Evolutionary conservation across 129 eudicot genomes (phyloP), one percentile per base, ranked within the genome.

Genomic region (Artemisia argyi): DNA sequence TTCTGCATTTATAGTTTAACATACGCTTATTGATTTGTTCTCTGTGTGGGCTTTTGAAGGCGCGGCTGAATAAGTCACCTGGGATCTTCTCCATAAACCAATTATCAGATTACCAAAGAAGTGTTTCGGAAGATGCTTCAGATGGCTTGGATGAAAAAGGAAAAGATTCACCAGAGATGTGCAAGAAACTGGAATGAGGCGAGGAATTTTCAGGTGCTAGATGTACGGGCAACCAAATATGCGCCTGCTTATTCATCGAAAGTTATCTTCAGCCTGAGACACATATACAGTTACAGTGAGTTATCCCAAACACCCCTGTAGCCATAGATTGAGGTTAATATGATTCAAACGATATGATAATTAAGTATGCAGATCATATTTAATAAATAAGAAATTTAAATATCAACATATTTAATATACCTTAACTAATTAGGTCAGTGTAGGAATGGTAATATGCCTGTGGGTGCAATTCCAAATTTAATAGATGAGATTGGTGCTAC

Each of bases 61-160:
- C 44, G 48, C 71, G 46, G 44, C 46, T n/a, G 20, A 73, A 17
- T 47, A 68, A 26, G 61, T 0, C 91, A 73, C 60, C 74, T 79
- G 89, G 87, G 88, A 20, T 81, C 98, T 22, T 77, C 89, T 52
- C 96, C 96, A 0, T 88, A 92, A 50, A 89, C 89, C 82, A 81
- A 90, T 4, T 86, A 87, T 1, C 87, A 96, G 79, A 90, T 4
- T 86, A 87, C 2, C 87, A 96, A 96, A 79, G 82, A 18, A 65
- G 89, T 52, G 86, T 89, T 1, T 86, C 86, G 0, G 92, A 83
- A 13, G 88, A 73, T 14, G 77, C 22, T 51, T 83, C 95, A 17
- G 90, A 80, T 13, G 94, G 73, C 49, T 14, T 81, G 48, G 22
- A 68, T 18, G 62, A 13, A 54, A 92, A 92, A 11, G 88, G 82